Evolutionary conservation across 2,329 filamentous ascomycete species (phyloP).

Genomic region (Aspergillus udagawae): DNA sequence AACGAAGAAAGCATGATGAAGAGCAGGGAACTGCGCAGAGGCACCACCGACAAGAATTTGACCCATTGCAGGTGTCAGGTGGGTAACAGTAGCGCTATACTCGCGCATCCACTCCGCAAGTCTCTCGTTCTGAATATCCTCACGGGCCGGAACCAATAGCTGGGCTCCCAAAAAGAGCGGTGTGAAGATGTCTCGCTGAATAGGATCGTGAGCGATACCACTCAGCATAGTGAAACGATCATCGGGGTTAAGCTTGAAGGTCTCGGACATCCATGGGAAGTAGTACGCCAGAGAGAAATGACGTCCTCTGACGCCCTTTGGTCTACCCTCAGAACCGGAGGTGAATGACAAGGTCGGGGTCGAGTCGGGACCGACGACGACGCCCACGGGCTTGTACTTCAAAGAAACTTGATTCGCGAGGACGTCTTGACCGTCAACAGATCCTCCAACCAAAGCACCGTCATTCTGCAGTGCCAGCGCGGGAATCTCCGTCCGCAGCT

Average conservation of each 20-base stretch:
- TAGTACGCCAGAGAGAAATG: slow-evolving; percentile 85
- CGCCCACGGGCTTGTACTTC: slow-evolving; percentile 59
- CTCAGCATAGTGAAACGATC: slow-evolving; percentile 78
- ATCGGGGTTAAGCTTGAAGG: slow-evolving; percentile 68
- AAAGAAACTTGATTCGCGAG: slow-evolving; percentile 53
- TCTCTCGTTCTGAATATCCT: slow-evolving; percentile 81
- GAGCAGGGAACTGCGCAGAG: slow-evolving; percentile 67
- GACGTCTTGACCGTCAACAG: slow-evolving; percentile 62
- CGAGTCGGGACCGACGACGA: slow-evolving; percentile 82
- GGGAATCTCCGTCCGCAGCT: slow-evolving; percentile 70
- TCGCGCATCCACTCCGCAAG: slow-evolving; percentile 84
- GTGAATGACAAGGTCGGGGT: slow-evolving; percentile 73
- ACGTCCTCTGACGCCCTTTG: slow-evolving; percentile 82
- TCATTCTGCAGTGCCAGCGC: slow-evolving; percentile 67
- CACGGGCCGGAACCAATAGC: slow-evolving; percentile 71
- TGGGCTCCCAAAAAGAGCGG: slow-evolving; percentile 82
- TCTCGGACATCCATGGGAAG: slow-evolving; percentile 89
- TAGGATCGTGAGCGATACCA: slow-evolving; percentile 68
- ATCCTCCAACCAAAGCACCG: slow-evolving; percentile 68
- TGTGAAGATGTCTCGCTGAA: slow-evolving; percentile 73
- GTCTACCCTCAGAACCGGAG: slow-evolving; percentile 68
- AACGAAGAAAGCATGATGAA: slow-evolving; percentile 84
- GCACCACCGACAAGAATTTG: slow-evolving; percentile 88
- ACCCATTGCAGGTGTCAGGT: slow-evolving; percentile 94
- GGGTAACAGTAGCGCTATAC: slow-evolving; percentile 71